phyloP scores from a whole-genome alignment of 345 rosid species.

The Cardiospermum halicacabum region DNA sequence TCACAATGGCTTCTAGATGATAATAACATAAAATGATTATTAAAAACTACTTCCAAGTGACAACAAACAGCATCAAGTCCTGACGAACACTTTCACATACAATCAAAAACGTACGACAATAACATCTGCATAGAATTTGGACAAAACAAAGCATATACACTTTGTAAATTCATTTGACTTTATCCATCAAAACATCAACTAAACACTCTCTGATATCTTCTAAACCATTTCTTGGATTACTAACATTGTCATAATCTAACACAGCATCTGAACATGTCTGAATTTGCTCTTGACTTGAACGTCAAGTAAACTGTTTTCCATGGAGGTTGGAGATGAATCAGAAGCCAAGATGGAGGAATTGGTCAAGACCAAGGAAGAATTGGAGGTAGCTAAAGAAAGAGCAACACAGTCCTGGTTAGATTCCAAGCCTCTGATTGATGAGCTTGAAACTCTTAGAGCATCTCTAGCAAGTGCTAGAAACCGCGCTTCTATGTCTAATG shows the following conservation, averaged over 20 bases:
- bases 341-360: slow-evolving; percentile 34
- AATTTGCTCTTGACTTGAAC: neutral
- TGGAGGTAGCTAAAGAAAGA: slow-evolving; percentile 35
- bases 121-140: neutral
- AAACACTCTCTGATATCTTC: neutral
- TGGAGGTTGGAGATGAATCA: neutral
- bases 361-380: slow-evolving; percentile 25
- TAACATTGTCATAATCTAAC: neutral
- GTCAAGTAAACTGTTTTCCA: neutral
- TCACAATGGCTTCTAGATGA: no score
- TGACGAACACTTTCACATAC: slow-evolving; percentile 20
- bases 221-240: neutral
- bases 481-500: slow-evolving; percentile 28
- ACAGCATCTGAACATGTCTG: neutral
- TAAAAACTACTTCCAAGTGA: no score
- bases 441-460: slow-evolving; percentile 46
- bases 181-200: neutral
- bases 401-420: slow-evolving; percentile 52
- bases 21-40: no score
- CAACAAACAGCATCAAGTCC: slow-evolving; percentile 17
- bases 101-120: slow-evolving; percentile 19
- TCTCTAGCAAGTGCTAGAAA: slow-evolving; percentile 28
- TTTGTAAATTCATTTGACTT: neutral
- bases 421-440: slow-evolving; percentile 48
- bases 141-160: slow-evolving; percentile 17